Evolutionary conservation across 768 basidiomycete species (phyloP).

Genomic region (Pleurotus tuoliensis): DNA sequence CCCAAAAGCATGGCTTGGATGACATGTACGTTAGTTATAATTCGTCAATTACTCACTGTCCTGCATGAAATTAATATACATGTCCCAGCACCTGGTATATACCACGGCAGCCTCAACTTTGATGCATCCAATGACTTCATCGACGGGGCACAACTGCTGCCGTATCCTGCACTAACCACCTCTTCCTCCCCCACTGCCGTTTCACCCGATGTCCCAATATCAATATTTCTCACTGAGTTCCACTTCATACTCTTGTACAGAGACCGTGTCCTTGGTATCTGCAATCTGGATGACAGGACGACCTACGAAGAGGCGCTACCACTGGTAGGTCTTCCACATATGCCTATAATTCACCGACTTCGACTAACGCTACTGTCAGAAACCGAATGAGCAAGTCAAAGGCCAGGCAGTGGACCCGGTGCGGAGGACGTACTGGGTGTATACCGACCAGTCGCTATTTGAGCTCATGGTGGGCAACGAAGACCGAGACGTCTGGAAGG

Average conservation of each 20-base stretch:
- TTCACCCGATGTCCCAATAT: constrained; percentile 52
- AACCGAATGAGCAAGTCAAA: constrained; percentile 66
- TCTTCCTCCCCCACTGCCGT: constrained; percentile 22
- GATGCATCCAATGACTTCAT: constrained; percentile 71
- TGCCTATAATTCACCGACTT: background rate
- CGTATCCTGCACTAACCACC: constrained; percentile 54
- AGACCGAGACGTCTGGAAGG: constrained; percentile 91
- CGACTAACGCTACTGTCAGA: constrained; percentile 37
- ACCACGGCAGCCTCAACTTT: constrained; percentile 76
- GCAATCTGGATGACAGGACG: constrained; percentile 73
- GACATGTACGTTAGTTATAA: constrained; percentile 55
- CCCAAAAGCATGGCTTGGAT: constrained; percentile 87
- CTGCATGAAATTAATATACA: background rate
- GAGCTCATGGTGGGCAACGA: constrained; percentile 86
- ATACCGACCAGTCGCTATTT: constrained; percentile 83
- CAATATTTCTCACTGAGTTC: constrained; percentile 85
- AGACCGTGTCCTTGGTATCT: constrained; percentile 74
- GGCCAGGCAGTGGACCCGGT: constrained; percentile 83
- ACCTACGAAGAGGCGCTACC: constrained; percentile 83
- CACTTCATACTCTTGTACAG: constrained; percentile 86
- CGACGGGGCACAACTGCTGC: constrained; percentile 73
- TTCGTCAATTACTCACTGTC: background rate
- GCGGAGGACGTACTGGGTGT: constrained; percentile 91
- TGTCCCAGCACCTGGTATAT: constrained; percentile 75
- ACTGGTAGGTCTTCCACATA: constrained; percentile 46